Conservation (phyloP, 495 filamentous ascomycete species). For the Xylaria curta region DNA sequence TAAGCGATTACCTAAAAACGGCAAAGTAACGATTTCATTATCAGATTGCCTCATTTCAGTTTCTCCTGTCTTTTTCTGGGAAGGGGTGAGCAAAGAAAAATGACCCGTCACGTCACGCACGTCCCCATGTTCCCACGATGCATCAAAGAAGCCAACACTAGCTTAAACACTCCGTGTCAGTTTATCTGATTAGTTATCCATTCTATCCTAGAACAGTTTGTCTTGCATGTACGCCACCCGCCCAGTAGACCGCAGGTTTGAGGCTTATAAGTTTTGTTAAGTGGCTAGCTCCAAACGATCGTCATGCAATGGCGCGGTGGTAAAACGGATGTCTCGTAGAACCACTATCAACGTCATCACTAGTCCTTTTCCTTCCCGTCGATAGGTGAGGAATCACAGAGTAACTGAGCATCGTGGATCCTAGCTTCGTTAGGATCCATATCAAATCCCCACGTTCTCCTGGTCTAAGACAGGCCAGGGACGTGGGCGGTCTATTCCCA, state of each 20-base stretch:
- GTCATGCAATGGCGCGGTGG: background rate
- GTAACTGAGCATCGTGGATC: background rate
- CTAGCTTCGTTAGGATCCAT: background rate
- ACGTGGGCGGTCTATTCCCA: conserved; percentile 11
- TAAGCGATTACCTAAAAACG: conserved; percentile 15
- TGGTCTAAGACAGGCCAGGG: conserved; percentile 5
- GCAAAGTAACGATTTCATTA: conserved; percentile 6
- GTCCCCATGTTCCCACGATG: conserved; percentile 12
- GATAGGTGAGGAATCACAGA: background rate
- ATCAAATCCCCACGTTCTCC: conserved; percentile 18
- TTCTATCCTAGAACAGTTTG: background rate
- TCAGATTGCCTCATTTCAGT: conserved; percentile 3
- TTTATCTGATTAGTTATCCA: conserved; percentile 14
- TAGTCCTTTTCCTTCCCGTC: background rate
- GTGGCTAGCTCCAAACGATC: background rate
- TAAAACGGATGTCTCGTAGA: conserved; percentile 1
- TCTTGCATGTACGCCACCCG: background rate
- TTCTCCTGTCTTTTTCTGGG: background rate
- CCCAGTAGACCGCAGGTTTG: background rate
- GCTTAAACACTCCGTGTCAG: background rate
- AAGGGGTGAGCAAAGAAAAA: background rate
- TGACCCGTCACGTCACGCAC: conserved; percentile 20
- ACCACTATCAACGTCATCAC: conserved; percentile 1
- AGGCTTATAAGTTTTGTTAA: background rate
- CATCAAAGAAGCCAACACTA: conserved; percentile 4